These are phyloP conservation scores for Epipyxis sp. DNA, from an alignment of 108 stramenopile genomes.

Conservation along the genomic window DNA sequence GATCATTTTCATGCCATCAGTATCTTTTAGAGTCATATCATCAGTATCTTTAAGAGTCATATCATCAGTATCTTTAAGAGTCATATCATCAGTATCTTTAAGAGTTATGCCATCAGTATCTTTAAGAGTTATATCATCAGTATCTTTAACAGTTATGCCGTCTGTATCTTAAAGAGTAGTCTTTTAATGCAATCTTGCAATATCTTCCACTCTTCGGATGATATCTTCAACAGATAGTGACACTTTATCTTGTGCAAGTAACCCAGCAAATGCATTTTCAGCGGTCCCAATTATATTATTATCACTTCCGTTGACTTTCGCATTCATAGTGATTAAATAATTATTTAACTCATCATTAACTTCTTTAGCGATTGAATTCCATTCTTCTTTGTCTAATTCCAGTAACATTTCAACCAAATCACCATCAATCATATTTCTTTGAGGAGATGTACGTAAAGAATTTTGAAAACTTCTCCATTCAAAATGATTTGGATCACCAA, in stretches of 20 bases:
- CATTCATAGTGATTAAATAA: not conserved
- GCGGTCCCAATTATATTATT: too few species aligned
- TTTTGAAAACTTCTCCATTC: conserved; percentile 75
- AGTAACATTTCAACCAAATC: conserved; percentile 88
- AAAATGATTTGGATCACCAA: conserved; percentile 79
- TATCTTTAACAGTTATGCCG: too few species aligned
- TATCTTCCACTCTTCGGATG: conserved; percentile 3
- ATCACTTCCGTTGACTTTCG: too few species aligned
- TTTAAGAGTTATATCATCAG: too few species aligned
- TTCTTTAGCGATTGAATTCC: conserved; percentile 37
- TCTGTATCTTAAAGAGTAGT: too few species aligned
- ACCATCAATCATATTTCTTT: conserved; percentile 86
- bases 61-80: too few species aligned
- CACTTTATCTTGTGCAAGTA: not conserved
- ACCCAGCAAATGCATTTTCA: not conserved
- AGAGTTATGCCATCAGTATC: too few species aligned
- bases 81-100: too few species aligned
- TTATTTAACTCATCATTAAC: conserved; percentile 29
- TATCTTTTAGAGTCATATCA: too few species aligned
- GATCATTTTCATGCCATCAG: too few species aligned
- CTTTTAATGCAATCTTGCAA: conserved; percentile 21
- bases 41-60: too few species aligned
- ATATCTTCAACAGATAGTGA: not conserved
- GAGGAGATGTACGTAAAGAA: conserved; percentile 60
- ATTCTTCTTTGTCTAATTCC: conserved; percentile 67